A percentile compares a stretch with the other conserved stretches of the same genome.
Evolutionary conservation across 202 grass and related monocot species (phyloP).

Genomic region (Brachypodium distachyon): DNA sequence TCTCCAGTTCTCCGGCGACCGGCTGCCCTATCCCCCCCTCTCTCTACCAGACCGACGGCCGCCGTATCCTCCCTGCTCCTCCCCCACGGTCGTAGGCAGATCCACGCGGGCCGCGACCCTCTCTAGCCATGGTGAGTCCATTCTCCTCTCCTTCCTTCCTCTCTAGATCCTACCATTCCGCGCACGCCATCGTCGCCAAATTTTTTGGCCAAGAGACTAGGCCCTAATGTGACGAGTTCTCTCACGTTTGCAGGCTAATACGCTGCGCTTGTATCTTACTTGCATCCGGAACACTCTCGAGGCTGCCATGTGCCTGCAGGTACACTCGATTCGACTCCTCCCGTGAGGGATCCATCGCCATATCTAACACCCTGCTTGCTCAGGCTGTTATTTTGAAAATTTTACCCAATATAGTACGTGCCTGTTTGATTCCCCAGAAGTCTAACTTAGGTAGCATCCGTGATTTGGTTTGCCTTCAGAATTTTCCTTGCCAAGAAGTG

Average conservation of each 20-base stretch:
- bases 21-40: background rate
- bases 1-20: background rate
- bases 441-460: background rate
- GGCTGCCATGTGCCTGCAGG: constrained; percentile 97
- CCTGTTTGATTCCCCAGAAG: background rate
- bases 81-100: background rate
- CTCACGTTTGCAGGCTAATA: constrained; percentile 68
- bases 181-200: background rate
- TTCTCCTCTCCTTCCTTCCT: background rate
- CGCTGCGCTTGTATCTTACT: constrained; percentile 77
- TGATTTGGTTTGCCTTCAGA: constrained; percentile 30
- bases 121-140: background rate
- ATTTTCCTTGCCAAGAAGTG: constrained; percentile 99
- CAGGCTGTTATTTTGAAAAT: background rate
- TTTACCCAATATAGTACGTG: background rate
- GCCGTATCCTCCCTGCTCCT: background rate
- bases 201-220: background rate
- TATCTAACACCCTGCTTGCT: background rate
- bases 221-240: too few species aligned
- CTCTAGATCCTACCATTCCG: background rate
- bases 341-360: background rate
- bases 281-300: constrained; percentile 95
- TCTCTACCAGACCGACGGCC: background rate
- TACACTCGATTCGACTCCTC: background rate
- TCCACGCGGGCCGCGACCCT: background rate